Conservation (phyloP, 2,329 filamentous ascomycete species). For the Curvularia eragrostidis region DNA sequence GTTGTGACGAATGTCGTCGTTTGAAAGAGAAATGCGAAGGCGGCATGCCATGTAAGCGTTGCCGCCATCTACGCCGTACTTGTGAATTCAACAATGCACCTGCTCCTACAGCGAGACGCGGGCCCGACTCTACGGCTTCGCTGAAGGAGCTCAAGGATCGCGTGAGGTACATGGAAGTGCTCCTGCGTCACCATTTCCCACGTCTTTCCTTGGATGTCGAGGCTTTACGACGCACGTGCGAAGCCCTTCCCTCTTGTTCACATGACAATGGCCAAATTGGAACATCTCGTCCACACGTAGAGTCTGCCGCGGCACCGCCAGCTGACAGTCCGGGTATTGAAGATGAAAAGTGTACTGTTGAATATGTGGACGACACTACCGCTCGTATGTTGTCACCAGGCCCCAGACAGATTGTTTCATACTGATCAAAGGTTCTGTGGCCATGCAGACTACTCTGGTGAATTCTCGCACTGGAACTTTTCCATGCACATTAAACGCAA, state of each 20-base stretch:
- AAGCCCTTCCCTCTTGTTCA: slow-evolving; percentile 9
- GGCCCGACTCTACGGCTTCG: background rate
- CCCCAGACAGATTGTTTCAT: background rate
- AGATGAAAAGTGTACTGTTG: slow-evolving; percentile 17
- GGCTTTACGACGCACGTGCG: slow-evolving; percentile 13
- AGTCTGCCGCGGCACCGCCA: background rate
- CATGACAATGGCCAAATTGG: background rate
- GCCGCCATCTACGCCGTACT: slow-evolving; percentile 58
- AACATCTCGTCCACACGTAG: background rate
- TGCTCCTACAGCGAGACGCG: slow-evolving; percentile 7
- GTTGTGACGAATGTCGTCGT: slow-evolving; percentile 62
- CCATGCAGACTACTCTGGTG: slow-evolving; percentile 22
- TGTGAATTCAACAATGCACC: slow-evolving; percentile 42
- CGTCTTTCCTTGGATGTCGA: slow-evolving; percentile 13
- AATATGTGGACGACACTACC: slow-evolving; percentile 16
- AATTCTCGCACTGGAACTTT: slow-evolving; percentile 28
- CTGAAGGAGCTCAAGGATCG: slow-evolving; percentile 16
- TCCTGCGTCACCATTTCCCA: slow-evolving; percentile 16
- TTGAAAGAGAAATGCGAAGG: slow-evolving; percentile 65
- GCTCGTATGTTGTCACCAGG: slow-evolving; percentile 10
- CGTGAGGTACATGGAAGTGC: slow-evolving; percentile 12
- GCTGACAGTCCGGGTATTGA: slow-evolving; percentile 14
- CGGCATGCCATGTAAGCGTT: slow-evolving; percentile 61
- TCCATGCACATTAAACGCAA: slow-evolving; percentile 23
- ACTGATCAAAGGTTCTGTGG: slow-evolving; percentile 4